Evolutionary conservation across 371 early-diverging fungal genomes (phyloP), one percentile per base, ranked within the genome.

Genomic region (Mucor plumbeus): DNA sequence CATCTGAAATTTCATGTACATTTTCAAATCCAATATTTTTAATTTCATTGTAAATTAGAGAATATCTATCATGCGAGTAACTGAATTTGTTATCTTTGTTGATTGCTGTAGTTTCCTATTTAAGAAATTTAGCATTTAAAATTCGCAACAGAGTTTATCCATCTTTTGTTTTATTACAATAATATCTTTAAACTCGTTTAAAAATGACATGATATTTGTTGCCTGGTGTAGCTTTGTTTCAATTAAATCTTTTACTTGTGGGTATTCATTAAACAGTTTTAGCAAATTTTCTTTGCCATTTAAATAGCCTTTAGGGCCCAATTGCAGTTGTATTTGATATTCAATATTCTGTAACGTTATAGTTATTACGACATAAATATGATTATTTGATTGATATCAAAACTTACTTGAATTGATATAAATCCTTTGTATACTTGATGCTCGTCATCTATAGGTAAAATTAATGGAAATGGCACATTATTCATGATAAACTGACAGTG

Each of bases 101-200:
- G 17, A 34, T 17, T 31, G 50, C 31, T 40, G 3, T 43, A 38
- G 63, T 36, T 62, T 47, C 47, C 56, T 40, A 14, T 13, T 17
- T 3, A 10, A 19, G 15, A 34, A 33, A 15, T 13, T 21, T n/a
- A 43, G 14, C 17, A 11, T 44, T 26, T 63, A 13, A 19, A 59
- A 17, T 34, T 26, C 39, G 33, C 26, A 59, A 35, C 5, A 0
- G 14, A 10, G 13, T 0, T n/a, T n/a, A 11, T 10, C 8, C 15
- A 7, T 63, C 59, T 1, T 26, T 26, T 26, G 26, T 26, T 26
- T 26, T 26, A 26, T 26, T 76, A 73, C 75, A 14, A 84, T 39
- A 6, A 77, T 55, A 11, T 77, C 72, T 64, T 82, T 74, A 3
- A 84, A 67, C 36, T 84, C 82, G 14, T 63, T 61, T 10, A 83